A percentile compares a stretch with the other conserved stretches of the same genome.
Evolutionary conservation across 2,329 filamentous ascomycete genomes (phyloP).

Genomic region (Nemania serpens): DNA sequence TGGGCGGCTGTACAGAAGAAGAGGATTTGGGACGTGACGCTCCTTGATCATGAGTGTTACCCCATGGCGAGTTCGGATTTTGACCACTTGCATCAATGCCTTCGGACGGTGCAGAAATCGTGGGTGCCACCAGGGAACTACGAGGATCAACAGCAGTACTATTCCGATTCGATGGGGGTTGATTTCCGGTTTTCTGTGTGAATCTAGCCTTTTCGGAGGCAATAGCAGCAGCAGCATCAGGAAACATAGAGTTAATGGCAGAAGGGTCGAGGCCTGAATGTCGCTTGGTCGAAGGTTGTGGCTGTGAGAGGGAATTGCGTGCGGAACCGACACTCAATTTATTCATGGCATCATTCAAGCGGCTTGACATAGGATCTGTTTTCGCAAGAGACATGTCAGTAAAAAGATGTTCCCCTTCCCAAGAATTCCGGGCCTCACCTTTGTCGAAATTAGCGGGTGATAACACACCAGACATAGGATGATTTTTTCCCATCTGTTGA

Average conservation of each 20-base stretch:
- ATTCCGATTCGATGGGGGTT: conserved; percentile 89
- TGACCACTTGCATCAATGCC: conserved; percentile 63
- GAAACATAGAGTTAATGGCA: conserved; percentile 98
- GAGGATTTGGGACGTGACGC: conserved; percentile 74
- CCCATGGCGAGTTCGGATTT: conserved; percentile 82
- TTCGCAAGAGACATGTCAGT: conserved; percentile 19
- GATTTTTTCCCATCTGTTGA: conserved; percentile 98
- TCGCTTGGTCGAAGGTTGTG: conserved; percentile 80
- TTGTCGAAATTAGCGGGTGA: conserved; percentile 97
- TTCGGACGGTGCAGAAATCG: conserved; percentile 73
- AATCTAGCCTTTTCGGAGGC: conserved; percentile 98
- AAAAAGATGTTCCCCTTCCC: background rate
- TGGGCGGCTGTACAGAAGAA: conserved; percentile 76
- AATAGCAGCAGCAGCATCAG: conserved; percentile 96
- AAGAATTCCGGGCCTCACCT: conserved; percentile 58
- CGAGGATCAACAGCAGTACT: conserved; percentile 80
- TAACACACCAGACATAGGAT: conserved; percentile 93
- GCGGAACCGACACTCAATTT: conserved; percentile 88
- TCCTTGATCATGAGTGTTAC: conserved; percentile 55
- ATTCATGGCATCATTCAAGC: conserved; percentile 94
- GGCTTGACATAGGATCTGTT: conserved; percentile 93
- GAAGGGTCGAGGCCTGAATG: conserved; percentile 93
- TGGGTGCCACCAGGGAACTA: conserved; percentile 73
- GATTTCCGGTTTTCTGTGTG: conserved; percentile 90
- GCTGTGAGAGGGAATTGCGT: conserved; percentile 82